phyloP scores from a whole-genome alignment of 805 yeast species.

The Candida ipomoeae region DNA sequence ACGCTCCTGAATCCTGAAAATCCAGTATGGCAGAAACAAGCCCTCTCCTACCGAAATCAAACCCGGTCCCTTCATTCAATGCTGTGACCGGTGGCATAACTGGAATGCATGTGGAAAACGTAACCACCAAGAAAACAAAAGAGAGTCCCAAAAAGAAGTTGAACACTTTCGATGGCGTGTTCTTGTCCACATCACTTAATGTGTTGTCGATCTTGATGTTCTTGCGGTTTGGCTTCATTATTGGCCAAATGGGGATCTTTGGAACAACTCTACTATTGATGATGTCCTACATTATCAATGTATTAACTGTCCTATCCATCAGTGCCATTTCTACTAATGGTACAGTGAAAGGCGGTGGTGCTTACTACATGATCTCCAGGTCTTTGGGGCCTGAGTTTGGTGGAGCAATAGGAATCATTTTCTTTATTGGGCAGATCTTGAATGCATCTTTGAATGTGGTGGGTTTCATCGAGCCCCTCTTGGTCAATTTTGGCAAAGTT shows the following conservation, averaged over 20 bases:
- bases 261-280: slow-evolving; percentile 68
- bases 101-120: background rate
- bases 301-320: slow-evolving; percentile 82
- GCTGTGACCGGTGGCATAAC: background rate
- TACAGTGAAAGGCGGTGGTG: slow-evolving; percentile 96
- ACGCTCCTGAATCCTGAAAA: background rate
- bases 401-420: slow-evolving; percentile 93
- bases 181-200: slow-evolving; percentile 88
- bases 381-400: slow-evolving; percentile 98
- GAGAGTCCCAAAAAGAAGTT: slow-evolving; percentile 40
- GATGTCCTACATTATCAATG: slow-evolving; percentile 73
- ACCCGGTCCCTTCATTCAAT: background rate
- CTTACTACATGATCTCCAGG: slow-evolving; percentile 94
- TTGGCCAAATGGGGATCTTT: slow-evolving; percentile 89
- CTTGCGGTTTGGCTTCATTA: slow-evolving; percentile 87
- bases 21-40: slow-evolving; percentile 11
- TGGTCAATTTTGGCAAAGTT: slow-evolving; percentile 66
- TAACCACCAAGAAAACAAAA: background rate
- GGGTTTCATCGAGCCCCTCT: slow-evolving; percentile 88
- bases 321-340: slow-evolving; percentile 98
- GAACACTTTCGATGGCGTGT: slow-evolving; percentile 84
- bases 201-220: slow-evolving; percentile 94
- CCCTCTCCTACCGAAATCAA: slow-evolving; percentile 18
- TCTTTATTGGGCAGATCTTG: slow-evolving; percentile 89
- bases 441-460: slow-evolving; percentile 92